Evolutionary conservation across 2,329 filamentous ascomycete genomes (phyloP), one percentile per base, ranked within the genome.

Genomic region (Rhexocercosporidium sp.): DNA sequence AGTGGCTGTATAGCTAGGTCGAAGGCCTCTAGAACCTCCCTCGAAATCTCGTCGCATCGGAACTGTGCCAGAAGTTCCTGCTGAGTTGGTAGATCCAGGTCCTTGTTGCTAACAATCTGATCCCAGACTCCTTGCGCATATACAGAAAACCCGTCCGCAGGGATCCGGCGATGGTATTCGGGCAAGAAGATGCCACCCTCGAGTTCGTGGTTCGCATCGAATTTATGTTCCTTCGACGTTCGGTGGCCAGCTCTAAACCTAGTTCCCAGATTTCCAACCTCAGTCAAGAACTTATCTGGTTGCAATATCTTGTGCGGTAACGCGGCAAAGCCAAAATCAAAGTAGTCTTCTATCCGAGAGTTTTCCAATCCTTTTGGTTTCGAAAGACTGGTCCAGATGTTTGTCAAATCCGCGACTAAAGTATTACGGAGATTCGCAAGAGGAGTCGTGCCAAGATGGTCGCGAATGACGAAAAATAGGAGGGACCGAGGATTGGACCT

Each of bases 101-200:
- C 96, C 81, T 99, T 99, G 85, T 99, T 99, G 83, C 95, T 92
- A 74, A 97, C 94, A 77, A 99, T 99, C 81, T 98, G 95, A 75
- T 98, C 94, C 96, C 96, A 99, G 53, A 99, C 89, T 47, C 94
- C 93, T 77, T 96, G 90, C 0, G 96, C 94, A 75, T 99, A 99
- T 67, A 94, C 86, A 0, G 95, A 92, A 77, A 98, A 96, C n/a
- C 96, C 96, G 79, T 99, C 96, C 11, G 96, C 96, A 12, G 96
- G 96, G 70, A 99, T 99, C 66, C 96, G 87, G 69, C 96, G 88
- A 81, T 99, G 96, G 78, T 99, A 99, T 75, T 97, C 94, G 25
- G 96, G 91, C 51, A 98, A 82, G 77, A 99, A 96, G 4, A 99
- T 87, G 4, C 92, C 92, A 16, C 92, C 92, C 57, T 92, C 88